Percentiles rank a stretch among this genome's conserved stretches.
These are phyloP conservation scores for Kwoniella sp. DNA, from an alignment of 768 basidiomycete genomes.

Conservation along the genomic window DNA sequence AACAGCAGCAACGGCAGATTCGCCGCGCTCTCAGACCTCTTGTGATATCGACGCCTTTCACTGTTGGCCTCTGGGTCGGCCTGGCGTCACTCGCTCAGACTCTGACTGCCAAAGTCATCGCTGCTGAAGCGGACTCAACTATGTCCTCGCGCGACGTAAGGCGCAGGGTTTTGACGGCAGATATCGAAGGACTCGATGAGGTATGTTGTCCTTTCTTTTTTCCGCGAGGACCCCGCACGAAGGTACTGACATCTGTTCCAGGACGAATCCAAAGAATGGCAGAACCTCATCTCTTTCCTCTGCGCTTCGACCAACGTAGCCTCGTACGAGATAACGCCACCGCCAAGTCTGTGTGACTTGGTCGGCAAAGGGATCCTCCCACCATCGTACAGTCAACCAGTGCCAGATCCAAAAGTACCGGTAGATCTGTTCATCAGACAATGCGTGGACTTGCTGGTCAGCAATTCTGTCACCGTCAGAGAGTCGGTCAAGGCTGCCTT, in stretches of 20 bases:
- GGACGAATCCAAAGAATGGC: conserved; percentile 81
- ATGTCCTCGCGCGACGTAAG: conserved; percentile 11
- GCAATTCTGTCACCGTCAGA: conserved; percentile 68
- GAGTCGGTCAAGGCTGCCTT: conserved; percentile 79
- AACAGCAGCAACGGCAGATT: conserved; percentile 45
- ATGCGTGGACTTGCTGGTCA: conserved; percentile 69
- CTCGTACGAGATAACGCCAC: conserved; percentile 65
- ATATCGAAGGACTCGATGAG: conserved; percentile 41
- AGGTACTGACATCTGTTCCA: no score
- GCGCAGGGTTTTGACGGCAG: conserved; percentile 32
- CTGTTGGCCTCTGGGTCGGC: conserved; percentile 27
- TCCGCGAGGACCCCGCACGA: no score
- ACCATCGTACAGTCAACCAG: conserved; percentile 27
- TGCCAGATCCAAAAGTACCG: conserved; percentile 18
- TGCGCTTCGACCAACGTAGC: conserved; percentile 69
- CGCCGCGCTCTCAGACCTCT: conserved; percentile 28
- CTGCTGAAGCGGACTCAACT: conserved; percentile 29
- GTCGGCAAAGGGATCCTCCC: conserved; percentile 40
- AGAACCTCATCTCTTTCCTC: conserved; percentile 77
- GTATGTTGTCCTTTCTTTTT: conserved; percentile 22
- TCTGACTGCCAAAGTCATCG: conserved; percentile 31
- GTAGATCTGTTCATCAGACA: conserved; percentile 38
- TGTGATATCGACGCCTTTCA: conserved; percentile 13
- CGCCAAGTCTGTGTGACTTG: conserved; percentile 30
- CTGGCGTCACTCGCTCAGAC: conserved; percentile 19